Base-by-base conservation (phyloP, 2,329 filamentous ascomycete species). In the Ophiosphaerella korrae region DNA sequence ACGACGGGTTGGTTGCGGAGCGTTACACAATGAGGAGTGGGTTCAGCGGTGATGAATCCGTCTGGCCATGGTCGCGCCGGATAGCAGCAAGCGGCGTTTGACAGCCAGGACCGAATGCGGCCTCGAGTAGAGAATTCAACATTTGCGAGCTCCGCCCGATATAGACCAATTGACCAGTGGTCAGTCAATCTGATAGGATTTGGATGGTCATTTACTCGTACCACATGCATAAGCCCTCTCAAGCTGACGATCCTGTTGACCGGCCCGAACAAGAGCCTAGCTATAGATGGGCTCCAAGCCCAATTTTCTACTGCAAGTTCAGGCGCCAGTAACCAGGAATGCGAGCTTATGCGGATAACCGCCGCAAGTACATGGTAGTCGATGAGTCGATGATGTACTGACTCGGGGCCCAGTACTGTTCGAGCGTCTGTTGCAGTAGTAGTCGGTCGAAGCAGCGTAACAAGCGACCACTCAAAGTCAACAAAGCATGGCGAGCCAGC, bases 331-430 rank as follows among this genome's bases (percentile, higher is more conserved):
- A 64, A 62, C 65, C 68, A 48, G 62, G 63, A 53, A 60, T 47
- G 38, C 44, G 52, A 60, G 54, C 57, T 45, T 53, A 56, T 59
- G 50, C 56, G 57, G 55, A 58, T 52, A 69, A 57, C 55, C 55
- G 57, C 64, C 49, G 58, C 57, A 62, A 57, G 58, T 57, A 64
- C 42, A 48, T 49, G 53, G 60, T 60, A 34, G 55, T 59, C 18
- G 18, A 21, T 21, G 53, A 49, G 26, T 29, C 7, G 26, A 36
- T 38, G 57, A 62, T 62, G 57, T 60, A 59, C 60, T 61, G 61
- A 58, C 54, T 59, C 67, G 62, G 70, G 66, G 64, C 54, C 64
- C 37, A 53, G 54, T 56, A 68, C 65, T 40, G 42, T 69, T 71
- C 52, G 60, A 68, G 70, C 55, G 50, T 48, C 55, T 52, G 52